phyloP scores from a whole-genome alignment of 352 stramenopile genomes.

The Pythium utonaiense region DNA sequence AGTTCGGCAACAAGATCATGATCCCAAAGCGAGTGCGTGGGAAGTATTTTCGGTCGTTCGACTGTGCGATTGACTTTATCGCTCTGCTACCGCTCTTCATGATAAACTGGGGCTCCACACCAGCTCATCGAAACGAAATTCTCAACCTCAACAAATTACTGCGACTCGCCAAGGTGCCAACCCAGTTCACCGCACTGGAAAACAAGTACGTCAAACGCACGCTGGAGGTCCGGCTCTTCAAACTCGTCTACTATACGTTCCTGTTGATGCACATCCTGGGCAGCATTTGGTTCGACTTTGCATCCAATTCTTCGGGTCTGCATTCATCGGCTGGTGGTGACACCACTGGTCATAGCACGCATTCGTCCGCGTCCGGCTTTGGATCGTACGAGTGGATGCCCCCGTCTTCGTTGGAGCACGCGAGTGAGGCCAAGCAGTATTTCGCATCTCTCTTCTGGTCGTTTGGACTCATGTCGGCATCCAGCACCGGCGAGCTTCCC shows the following conservation, averaged over 20 bases:
- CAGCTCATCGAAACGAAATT: constrained; percentile 26
- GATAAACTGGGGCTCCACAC: constrained; percentile 33
- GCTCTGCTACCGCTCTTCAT: constrained; percentile 49
- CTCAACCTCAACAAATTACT: constrained; percentile 70
- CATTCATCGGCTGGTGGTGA: constrained; percentile 4
- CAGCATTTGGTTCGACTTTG: constrained; percentile 67
- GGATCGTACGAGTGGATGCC: constrained; percentile 32
- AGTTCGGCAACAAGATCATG: constrained; percentile 77
- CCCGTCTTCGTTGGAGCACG: constrained; percentile 27
- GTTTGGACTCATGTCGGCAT: constrained; percentile 64
- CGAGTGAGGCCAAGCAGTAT: constrained; percentile 39
- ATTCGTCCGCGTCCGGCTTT: background rate
- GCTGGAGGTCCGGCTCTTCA: constrained; percentile 58
- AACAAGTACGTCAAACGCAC: constrained; percentile 65
- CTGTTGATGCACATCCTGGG: constrained; percentile 53
- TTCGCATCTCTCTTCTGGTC: constrained; percentile 65
- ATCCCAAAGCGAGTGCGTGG: constrained; percentile 31
- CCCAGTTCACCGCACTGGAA: constrained; percentile 45
- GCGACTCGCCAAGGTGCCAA: constrained; percentile 53
- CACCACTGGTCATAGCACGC: background rate
- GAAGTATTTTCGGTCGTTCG: constrained; percentile 42
- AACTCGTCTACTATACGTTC: constrained; percentile 75
- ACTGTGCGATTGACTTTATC: constrained; percentile 45
- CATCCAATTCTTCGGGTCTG: constrained; percentile 21
- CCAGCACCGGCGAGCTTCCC: constrained; percentile 42